Base-by-base conservation (phyloP, 495 filamentous ascomycete species). In the Aspergillus bertholletiae region DNA sequence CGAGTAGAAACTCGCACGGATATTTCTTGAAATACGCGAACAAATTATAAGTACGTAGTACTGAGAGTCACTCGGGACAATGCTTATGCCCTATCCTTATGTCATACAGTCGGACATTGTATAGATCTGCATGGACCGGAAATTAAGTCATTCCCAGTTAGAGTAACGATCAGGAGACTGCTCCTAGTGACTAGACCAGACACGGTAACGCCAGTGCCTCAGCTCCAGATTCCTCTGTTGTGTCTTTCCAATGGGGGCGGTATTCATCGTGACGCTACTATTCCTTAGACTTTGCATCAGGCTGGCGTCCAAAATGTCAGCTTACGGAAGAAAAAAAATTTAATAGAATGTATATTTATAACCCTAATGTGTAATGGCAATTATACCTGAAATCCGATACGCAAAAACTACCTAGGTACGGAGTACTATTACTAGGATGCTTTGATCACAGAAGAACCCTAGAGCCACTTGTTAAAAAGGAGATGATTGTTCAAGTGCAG, bases 91-190 rank as follows among this genome's bases (percentile, higher is more conserved):
- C n/a, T n/a, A 32, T 28, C 9, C 30, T 37, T 37, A 15, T 35
- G 11, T 22, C 46, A n/a, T 22, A 35, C 15, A 5, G 17, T n/a
- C 6, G 17, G 21, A 45, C 51, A n/a, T n/a, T n/a, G n/a, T 45
- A 54, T 49, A 22, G 54, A 63, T 60, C 61, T 63, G 48, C 49
- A 56, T 49, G 46, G 44, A 8, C 51, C 54, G 61, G 61, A 63
- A 57, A 60, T 63, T 63, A 63, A 56, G 43, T 40, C 54, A 54
- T 55, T 18, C 48, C 46, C 45, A 49, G 7, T 32, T 32, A 13
- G 4, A 32, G 18, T 53, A 49, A 32, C 28, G 24, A 37, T 35
- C 46, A 49, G 46, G 46, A 49, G 46, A 49, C 28, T 21, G 5
- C 9, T 37, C 34, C 34, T 15, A 37, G 13, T 28, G 34, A 37